These are phyloP conservation scores for Colletotrichum theobromicola DNA, from an alignment of 2,329 filamentous ascomycete species.

Conservation along the genomic window DNA sequence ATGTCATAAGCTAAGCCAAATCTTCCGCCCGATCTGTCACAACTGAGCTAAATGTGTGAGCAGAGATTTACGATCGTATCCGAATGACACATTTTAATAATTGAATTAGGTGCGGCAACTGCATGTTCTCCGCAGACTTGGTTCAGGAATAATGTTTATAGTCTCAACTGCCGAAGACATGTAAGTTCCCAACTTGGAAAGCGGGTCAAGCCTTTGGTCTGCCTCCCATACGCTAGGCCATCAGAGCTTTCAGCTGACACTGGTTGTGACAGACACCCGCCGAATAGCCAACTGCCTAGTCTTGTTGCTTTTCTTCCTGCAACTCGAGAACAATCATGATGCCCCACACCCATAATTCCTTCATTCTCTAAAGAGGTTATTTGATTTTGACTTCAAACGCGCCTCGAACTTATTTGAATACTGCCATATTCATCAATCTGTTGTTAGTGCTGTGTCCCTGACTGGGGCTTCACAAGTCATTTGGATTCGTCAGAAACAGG, in stretches of 20 bases:
- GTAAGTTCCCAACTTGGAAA: background rate
- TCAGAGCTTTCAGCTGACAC: background rate
- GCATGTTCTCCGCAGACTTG: accelerated
- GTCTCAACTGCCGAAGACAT: accelerated
- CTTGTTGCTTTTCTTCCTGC: too few species aligned
- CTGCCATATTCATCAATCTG: accelerated
- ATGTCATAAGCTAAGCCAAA: background rate
- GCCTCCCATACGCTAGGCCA: accelerated
- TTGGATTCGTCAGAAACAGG: background rate
- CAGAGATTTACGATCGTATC: background rate
- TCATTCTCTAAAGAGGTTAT: accelerated
- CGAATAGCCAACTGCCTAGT: background rate
- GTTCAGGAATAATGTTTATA: background rate
- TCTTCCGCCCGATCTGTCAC: background rate
- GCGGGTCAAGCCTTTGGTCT: background rate
- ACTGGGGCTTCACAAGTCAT: background rate
- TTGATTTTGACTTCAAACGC: background rate
- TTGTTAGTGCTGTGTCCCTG: background rate
- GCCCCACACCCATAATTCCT: background rate
- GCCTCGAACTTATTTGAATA: background rate
- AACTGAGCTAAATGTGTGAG: background rate
- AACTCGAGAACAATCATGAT: background rate
- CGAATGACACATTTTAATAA: accelerated
- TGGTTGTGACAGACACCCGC: accelerated
- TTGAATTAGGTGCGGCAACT: accelerated